A percentile compares a stretch with the other conserved stretches of the same genome.
Evolutionary conservation across 2,329 filamentous ascomycete species (phyloP).

Genomic region (Dothideomycetes sp.): DNA sequence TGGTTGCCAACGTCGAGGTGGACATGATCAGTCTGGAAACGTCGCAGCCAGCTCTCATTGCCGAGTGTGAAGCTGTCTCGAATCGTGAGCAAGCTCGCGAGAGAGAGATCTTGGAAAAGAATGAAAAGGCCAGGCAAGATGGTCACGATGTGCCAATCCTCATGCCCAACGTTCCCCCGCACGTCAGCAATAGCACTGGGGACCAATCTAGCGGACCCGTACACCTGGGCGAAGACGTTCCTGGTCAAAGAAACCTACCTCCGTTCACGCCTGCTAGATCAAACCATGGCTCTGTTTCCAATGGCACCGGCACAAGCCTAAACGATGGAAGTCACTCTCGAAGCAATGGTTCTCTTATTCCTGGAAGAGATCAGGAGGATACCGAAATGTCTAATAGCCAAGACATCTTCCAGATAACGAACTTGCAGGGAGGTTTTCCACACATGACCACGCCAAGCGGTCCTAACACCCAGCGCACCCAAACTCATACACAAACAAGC

Average conservation of each 20-base stretch:
- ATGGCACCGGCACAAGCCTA: slow-evolving; percentile 39
- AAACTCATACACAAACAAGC: slow-evolving; percentile 52
- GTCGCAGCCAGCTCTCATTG: slow-evolving; percentile 49
- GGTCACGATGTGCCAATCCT: slow-evolving; percentile 30
- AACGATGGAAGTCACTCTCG: slow-evolving; percentile 23
- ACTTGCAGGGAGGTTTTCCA: too few species aligned
- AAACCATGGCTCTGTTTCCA: slow-evolving; percentile 51
- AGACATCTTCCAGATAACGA: too few species aligned
- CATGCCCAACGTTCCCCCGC: slow-evolving; percentile 27
- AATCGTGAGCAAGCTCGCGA: slow-evolving; percentile 57
- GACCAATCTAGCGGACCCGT: slow-evolving; percentile 35
- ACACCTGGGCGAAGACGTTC: slow-evolving; percentile 52
- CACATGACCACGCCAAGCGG: slow-evolving; percentile 14
- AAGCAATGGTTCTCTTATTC: slow-evolving; percentile 31
- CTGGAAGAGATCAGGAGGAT: slow-evolving; percentile 29
- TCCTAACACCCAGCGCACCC: slow-evolving; percentile 31
- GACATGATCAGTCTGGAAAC: slow-evolving; percentile 70
- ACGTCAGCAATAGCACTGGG: slow-evolving; percentile 29
- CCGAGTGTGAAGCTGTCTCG: slow-evolving; percentile 75
- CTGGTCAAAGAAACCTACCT: slow-evolving; percentile 33
- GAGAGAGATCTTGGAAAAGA: slow-evolving; percentile 42
- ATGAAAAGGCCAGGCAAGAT: slow-evolving; percentile 52
- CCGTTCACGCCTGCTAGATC: slow-evolving; percentile 37
- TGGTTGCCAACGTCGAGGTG: slow-evolving; percentile 86
- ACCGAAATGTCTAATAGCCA: slow-evolving; percentile 34